Conservation (phyloP, 169 alveolate species). For the Hammondia hammondi region DNA sequence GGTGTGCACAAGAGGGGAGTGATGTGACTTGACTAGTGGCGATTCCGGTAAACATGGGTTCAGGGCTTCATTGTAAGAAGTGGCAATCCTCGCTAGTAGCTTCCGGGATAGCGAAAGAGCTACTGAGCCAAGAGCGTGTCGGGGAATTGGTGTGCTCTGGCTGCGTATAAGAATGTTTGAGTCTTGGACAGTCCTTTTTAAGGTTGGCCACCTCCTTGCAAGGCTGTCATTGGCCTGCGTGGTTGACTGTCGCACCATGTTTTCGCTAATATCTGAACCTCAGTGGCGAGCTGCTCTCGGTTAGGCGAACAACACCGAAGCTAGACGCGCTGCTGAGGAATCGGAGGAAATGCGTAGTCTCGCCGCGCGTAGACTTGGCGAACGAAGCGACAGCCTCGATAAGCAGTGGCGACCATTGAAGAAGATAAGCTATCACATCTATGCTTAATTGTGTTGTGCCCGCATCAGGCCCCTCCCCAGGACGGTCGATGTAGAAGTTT, state of each 20-base stretch:
- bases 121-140: slow-evolving; percentile 11
- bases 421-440: neutral
- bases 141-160: slow-evolving; percentile 8
- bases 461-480: no score
- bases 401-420: neutral
- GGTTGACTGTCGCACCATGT: neutral
- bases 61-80: neutral
- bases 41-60: slow-evolving; percentile 30
- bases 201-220: slow-evolving; percentile 21
- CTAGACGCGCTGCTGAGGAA: neutral
- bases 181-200: slow-evolving; percentile 27
- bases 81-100: neutral
- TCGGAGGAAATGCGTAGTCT: neutral
- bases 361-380: neutral
- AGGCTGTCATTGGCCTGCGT: neutral
- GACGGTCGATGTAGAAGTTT: neutral
- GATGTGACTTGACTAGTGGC: neutral
- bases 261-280: neutral
- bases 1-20: slow-evolving; percentile 34
- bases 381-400: neutral
- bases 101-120: slow-evolving; percentile 25
- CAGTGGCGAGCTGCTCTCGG: neutral
- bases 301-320: neutral
- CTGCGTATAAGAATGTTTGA: slow-evolving; percentile 1
- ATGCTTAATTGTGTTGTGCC: neutral